These are phyloP conservation scores for Xylaria sp. DNA, from an alignment of 2,329 filamentous ascomycete genomes.

Conservation along the genomic window DNA sequence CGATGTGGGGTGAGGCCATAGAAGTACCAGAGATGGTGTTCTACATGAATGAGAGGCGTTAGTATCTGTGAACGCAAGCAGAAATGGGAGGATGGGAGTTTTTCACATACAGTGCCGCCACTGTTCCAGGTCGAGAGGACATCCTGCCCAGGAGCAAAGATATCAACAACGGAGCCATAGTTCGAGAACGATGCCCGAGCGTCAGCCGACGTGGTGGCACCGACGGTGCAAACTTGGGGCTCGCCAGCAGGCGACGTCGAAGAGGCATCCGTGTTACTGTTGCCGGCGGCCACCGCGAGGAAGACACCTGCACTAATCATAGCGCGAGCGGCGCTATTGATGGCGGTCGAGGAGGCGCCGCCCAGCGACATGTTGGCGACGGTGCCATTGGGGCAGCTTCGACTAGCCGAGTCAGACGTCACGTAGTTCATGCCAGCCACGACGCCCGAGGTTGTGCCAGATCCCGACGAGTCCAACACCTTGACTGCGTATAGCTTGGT, in stretches of 20 bases:
- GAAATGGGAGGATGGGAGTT: not conserved
- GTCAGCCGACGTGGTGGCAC: constrained; percentile 56
- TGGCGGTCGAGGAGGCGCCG: constrained; percentile 54
- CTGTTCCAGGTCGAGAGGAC: constrained; percentile 56
- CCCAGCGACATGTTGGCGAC: constrained; percentile 68
- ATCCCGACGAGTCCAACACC: constrained; percentile 52
- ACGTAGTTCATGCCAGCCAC: constrained; percentile 54
- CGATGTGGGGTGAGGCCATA: constrained; percentile 70
- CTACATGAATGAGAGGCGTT: constrained; percentile 37
- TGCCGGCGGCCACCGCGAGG: constrained; percentile 66
- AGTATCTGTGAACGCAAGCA: constrained; percentile 10
- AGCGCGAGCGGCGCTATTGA: constrained; percentile 61
- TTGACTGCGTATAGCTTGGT: constrained; percentile 56
- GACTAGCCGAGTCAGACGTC: constrained; percentile 55
- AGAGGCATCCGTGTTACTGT: constrained; percentile 54
- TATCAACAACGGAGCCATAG: constrained; percentile 57
- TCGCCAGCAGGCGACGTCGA: constrained; percentile 60
- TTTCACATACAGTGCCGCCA: constrained; percentile 45
- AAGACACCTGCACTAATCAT: constrained; percentile 60
- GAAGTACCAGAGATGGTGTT: constrained; percentile 66
- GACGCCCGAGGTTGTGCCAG: constrained; percentile 46
- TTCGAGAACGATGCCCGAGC: constrained; percentile 59
- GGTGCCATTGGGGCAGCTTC: constrained; percentile 53
- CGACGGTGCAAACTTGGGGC: constrained; percentile 62
- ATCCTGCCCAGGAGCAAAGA: constrained; percentile 56